Conservation (phyloP, 202 grass and related monocot genomes). For the Dendrocalamus latiflorus region DNA sequence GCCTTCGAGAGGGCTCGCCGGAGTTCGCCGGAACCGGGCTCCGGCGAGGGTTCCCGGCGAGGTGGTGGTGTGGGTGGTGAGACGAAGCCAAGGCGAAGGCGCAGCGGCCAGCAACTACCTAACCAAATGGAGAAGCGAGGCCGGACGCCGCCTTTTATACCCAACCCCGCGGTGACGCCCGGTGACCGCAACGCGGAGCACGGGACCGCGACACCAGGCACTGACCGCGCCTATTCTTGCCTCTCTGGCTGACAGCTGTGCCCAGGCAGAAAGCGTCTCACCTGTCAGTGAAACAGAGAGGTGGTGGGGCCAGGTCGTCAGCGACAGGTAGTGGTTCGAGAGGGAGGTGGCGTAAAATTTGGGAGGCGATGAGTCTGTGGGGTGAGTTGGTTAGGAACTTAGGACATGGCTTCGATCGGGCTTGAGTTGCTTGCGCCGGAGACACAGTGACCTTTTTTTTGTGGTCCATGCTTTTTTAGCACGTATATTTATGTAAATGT, state of each 20-base stretch:
- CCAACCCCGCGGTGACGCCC: neutral
- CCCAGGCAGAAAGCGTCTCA: neutral
- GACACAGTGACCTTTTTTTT: neutral
- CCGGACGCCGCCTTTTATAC: neutral
- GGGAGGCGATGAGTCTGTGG: neutral
- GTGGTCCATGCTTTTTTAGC: too few species aligned
- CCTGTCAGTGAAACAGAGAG: neutral
- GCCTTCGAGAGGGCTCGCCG: constrained; percentile 18
- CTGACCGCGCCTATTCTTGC: neutral
- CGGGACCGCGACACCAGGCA: constrained; percentile 4
- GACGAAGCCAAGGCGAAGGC: constrained; percentile 31
- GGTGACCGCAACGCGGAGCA: constrained; percentile 45
- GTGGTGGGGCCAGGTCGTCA: neutral
- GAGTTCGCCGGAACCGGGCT: constrained; percentile 36
- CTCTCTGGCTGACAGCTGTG: neutral
- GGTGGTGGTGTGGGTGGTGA: constrained; percentile 31
- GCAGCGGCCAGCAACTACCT: neutral
- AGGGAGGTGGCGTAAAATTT: neutral
- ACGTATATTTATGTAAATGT: too few species aligned
- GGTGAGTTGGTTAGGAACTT: constrained; percentile 3
- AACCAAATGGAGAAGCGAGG: neutral
- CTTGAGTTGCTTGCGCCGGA: constrained; percentile 16
- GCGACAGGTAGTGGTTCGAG: rapidly evolving
- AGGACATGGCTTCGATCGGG: neutral
- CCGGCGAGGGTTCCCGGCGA: constrained; percentile 39